Base-by-base conservation (phyloP, 495 filamentous ascomycete genomes). In the Daldinia vernicosa region DNA sequence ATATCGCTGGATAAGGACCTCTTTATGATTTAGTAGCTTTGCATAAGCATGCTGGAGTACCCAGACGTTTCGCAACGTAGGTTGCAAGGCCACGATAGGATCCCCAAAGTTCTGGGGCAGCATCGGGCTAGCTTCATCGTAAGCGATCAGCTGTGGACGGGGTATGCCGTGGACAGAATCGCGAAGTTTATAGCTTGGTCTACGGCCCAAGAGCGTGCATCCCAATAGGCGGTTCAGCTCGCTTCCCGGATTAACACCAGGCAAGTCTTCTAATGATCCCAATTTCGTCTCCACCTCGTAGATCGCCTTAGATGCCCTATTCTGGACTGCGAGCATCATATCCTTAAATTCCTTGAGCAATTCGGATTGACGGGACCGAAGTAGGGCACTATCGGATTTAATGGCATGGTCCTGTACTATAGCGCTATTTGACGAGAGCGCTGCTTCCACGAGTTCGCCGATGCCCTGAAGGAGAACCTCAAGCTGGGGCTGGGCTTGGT, bases 31-130 rank as follows among this genome's bases (percentile, higher is more conserved):
- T 4, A 58, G 32, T 6, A 73, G 50, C 27, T 19, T 66, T 1
- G 35, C 52, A 24, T 66, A 69, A 35, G 70, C 70, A 22, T 73
- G 65, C 32, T 73, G 70, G 12, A 73, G 3, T 6, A 73, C 65
- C 65, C 61, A 69, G 9, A 73, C 70, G 33, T 73, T 73, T 17
- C 70, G 65, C 27, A 66, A n/a, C 4, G 70, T 73, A 17, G 70
- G 52, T 9, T 69, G 55, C 14, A 73, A 35, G 43, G 66, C 35
- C 9, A 69, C 57, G 1, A 53, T 17, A 15, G 51, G 40, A 32
- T 19, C 40, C 1, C 26, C 28, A 26, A 51, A n/a, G 5, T 40
- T 50, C 11, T 33, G 32, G 1, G 27, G 33, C 7, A 22, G 27
- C n/a, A 12, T 12, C 6, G 58, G 15, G 26, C 15, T 26, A 33